These are phyloP conservation scores for Fusarium coffeatum DNA, from an alignment of 2,329 filamentous ascomycete species.

Conservation along the genomic window DNA sequence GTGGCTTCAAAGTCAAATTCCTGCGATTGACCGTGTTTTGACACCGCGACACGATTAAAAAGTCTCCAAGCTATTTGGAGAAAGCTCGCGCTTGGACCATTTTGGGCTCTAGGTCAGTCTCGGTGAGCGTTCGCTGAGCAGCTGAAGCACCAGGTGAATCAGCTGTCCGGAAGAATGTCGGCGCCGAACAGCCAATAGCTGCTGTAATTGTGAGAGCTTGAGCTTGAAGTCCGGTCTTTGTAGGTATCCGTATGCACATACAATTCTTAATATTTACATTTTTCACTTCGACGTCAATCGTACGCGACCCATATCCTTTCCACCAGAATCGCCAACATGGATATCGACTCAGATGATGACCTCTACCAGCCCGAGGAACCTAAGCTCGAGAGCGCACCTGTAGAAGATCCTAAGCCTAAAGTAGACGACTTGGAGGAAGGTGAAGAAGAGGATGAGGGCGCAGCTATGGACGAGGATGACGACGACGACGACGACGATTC, in stretches of 20 bases:
- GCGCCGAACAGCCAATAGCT: conserved; percentile 31
- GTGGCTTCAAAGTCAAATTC: conserved; percentile 35
- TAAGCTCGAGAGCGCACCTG: conserved; percentile 49
- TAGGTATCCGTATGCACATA: neutral
- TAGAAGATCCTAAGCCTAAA: conserved; percentile 50
- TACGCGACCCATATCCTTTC: neutral
- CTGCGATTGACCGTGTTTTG: conserved; percentile 37
- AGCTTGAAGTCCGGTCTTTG: conserved; percentile 38
- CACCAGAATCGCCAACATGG: conserved; percentile 59
- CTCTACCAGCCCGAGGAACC: conserved; percentile 73
- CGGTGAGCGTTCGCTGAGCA: conserved; percentile 32
- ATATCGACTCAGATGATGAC: conserved; percentile 76
- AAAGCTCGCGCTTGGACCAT: conserved; percentile 40
- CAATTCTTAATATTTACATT: neutral
- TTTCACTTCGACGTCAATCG: neutral
- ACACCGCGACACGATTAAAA: conserved; percentile 35
- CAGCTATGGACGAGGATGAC: conserved; percentile 65
- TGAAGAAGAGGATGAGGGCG: conserved; percentile 71
- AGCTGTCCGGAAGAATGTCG: conserved; percentile 47
- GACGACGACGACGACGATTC: conserved; percentile 62
- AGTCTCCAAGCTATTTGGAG: conserved; percentile 29
- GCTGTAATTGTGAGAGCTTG: conserved; percentile 29
- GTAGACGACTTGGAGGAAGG: conserved; percentile 71
- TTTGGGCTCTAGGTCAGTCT: conserved; percentile 19
- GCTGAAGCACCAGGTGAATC: conserved; percentile 3